phyloP scores from a whole-genome alignment of 345 rosid genomes.

The Murraya paniculata region DNA sequence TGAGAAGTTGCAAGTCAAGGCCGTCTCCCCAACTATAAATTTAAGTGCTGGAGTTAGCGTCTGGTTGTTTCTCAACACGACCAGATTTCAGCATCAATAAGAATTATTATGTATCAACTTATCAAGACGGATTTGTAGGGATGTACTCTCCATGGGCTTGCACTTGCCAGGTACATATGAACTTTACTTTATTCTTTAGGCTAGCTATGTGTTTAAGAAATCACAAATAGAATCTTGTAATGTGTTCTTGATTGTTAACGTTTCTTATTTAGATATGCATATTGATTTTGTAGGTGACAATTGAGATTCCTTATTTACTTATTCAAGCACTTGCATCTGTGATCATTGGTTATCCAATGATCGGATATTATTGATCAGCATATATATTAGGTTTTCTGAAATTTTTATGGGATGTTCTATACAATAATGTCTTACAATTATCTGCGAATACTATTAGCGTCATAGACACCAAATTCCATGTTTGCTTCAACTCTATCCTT shows the following conservation, averaged over 20 bases:
- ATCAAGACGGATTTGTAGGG: slow-evolving; percentile 63
- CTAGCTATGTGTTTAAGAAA: no score
- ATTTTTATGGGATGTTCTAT: slow-evolving; percentile 57
- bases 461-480: slow-evolving; percentile 63
- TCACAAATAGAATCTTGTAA: no score
- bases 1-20: no score
- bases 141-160: slow-evolving; percentile 77
- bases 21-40: no score
- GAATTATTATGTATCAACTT: slow-evolving; percentile 55
- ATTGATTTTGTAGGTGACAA: slow-evolving; percentile 40
- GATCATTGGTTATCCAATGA: slow-evolving; percentile 60
- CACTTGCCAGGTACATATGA: slow-evolving; percentile 54
- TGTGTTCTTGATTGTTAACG: no score
- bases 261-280: not conserved
- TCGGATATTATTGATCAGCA: slow-evolving; percentile 48
- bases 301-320: slow-evolving; percentile 67
- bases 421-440: slow-evolving; percentile 50
- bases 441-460: slow-evolving; percentile 56
- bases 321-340: slow-evolving; percentile 39
- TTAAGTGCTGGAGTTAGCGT: no score
- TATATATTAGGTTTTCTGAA: slow-evolving; percentile 55
- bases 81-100: no score
- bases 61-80: no score
- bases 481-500: slow-evolving; percentile 51
- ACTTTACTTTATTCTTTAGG: no score